These are phyloP conservation scores for Quercus engelmannii DNA, from an alignment of 306 rosid genomes.

Conservation along the genomic window DNA sequence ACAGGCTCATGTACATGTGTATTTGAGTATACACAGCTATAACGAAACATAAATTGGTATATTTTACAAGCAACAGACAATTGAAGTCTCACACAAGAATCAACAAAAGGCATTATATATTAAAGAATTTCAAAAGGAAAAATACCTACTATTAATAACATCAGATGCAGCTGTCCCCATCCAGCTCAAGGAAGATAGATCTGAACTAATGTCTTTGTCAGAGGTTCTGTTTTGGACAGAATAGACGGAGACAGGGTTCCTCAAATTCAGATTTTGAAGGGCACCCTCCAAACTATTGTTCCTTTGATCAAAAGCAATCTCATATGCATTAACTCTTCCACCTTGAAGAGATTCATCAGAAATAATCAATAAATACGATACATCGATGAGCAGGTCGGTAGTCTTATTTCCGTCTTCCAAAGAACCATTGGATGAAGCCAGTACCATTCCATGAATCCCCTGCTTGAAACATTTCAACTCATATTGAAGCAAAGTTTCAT, in stretches of 20 bases:
- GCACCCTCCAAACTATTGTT: slow-evolving; percentile 36
- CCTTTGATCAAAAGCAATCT: slow-evolving; percentile 54
- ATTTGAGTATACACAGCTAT: background rate
- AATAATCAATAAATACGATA: slow-evolving; percentile 52
- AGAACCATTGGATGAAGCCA: slow-evolving; percentile 33
- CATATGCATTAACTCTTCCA: slow-evolving; percentile 45
- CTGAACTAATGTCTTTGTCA: slow-evolving; percentile 38
- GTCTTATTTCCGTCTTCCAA: slow-evolving; percentile 38
- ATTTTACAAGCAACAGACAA: background rate
- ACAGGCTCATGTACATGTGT: background rate
- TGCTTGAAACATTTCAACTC: slow-evolving; percentile 42
- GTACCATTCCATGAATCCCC: slow-evolving; percentile 41
- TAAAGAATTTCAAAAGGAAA: slow-evolving; percentile 15
- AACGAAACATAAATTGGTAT: background rate
- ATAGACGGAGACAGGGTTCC: slow-evolving; percentile 59
- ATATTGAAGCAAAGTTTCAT: slow-evolving; percentile 71
- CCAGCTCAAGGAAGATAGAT: slow-evolving; percentile 74
- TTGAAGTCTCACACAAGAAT: background rate
- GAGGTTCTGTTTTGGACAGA: slow-evolving; percentile 49
- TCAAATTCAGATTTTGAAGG: slow-evolving; percentile 46
- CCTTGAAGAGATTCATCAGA: slow-evolving; percentile 45
- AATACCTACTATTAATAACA: slow-evolving; percentile 70
- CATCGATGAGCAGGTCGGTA: slow-evolving; percentile 28
- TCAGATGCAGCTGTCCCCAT: slow-evolving; percentile 68
- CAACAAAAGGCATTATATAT: slow-evolving; percentile 1